phyloP scores from a whole-genome alignment of 2,329 filamentous ascomycete genomes.

The Cladorrhinum sp. region DNA sequence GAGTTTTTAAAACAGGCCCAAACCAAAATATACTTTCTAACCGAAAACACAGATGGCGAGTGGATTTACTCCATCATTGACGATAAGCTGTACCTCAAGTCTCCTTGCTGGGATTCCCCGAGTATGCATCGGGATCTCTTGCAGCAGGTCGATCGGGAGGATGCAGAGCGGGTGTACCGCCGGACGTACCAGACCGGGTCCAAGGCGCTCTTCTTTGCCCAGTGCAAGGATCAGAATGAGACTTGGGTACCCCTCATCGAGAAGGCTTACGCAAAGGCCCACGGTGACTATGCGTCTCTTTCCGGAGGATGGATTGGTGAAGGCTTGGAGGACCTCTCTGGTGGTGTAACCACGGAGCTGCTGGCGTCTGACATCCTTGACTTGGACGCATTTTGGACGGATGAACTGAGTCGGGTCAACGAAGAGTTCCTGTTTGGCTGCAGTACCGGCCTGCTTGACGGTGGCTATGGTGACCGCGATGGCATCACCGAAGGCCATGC shows the following conservation, averaged over 20 bases:
- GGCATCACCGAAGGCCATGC: constrained; percentile 59
- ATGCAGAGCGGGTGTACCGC: constrained; percentile 62
- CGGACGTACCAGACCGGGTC: constrained; percentile 72
- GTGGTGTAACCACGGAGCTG: constrained; percentile 65
- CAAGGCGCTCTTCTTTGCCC: constrained; percentile 71
- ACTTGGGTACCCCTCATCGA: constrained; percentile 78
- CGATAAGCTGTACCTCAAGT: constrained; percentile 82
- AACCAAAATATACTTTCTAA: not conserved
- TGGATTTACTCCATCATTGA: constrained; percentile 92
- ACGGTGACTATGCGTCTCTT: constrained; percentile 74
- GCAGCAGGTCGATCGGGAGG: constrained; percentile 71
- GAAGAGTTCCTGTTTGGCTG: constrained; percentile 70
- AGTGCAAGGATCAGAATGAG: constrained; percentile 71
- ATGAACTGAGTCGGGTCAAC: constrained; percentile 75
- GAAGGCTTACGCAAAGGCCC: constrained; percentile 78
- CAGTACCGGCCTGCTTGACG: constrained; percentile 49
- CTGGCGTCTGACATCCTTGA: constrained; percentile 68
- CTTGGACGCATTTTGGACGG: constrained; percentile 74
- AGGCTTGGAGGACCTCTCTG: constrained; percentile 58
- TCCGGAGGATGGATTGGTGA: constrained; percentile 67
- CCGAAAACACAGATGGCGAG: constrained; percentile 62
- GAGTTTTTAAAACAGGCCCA: constrained; percentile 30
- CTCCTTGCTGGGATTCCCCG: constrained; percentile 77
- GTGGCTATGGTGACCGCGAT: constrained; percentile 47
- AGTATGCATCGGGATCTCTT: constrained; percentile 71